Evolutionary conservation across 1,284 basidiomycete genomes (phyloP).

Genomic region (Amylostereum chailletii): DNA sequence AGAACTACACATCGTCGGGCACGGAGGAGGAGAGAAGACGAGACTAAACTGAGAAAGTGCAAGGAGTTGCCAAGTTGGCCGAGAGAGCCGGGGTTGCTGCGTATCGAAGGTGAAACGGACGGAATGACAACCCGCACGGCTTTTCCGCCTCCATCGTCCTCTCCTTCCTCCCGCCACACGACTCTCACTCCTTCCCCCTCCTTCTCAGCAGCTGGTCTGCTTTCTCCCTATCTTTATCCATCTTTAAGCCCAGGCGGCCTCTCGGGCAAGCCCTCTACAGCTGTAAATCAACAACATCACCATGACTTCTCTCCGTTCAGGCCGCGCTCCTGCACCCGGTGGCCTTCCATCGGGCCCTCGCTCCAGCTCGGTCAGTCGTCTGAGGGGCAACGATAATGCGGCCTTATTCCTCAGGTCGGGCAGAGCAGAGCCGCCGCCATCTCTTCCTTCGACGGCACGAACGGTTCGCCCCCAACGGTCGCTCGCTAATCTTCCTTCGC

Average conservation of each 20-base stretch:
- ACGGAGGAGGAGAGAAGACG: too few relatives aligned
- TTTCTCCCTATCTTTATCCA: not conserved
- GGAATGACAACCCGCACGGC: too few relatives aligned
- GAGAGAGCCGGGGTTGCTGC: too few relatives aligned
- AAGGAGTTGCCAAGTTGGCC: too few relatives aligned
- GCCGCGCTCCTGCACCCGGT: constrained; percentile 2
- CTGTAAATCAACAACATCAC: not conserved
- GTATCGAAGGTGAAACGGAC: too few relatives aligned
- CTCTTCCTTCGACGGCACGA: constrained; percentile 8
- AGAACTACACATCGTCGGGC: too few relatives aligned
- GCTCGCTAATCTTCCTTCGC: constrained; percentile 13
- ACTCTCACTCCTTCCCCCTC: constrained; percentile 11
- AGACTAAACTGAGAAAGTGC: too few relatives aligned
- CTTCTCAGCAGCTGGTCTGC: constrained; percentile 18
- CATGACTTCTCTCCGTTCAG: constrained; percentile 8
- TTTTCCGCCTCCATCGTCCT: not conserved
- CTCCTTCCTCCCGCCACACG: not conserved
- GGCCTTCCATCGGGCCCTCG: constrained; percentile 12
- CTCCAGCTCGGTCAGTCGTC: constrained; percentile 13
- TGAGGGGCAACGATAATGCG: constrained; percentile 1
- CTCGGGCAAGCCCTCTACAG: constrained; percentile 1
- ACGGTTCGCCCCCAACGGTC: constrained; percentile 21
- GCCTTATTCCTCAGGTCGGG: not conserved
- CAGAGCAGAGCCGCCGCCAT: too few relatives aligned
- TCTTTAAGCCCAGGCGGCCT: not conserved